Evolutionary conservation across 192 early-diverging fungal species (phyloP).

Genomic region (Thoreauomyces humboldtii): DNA sequence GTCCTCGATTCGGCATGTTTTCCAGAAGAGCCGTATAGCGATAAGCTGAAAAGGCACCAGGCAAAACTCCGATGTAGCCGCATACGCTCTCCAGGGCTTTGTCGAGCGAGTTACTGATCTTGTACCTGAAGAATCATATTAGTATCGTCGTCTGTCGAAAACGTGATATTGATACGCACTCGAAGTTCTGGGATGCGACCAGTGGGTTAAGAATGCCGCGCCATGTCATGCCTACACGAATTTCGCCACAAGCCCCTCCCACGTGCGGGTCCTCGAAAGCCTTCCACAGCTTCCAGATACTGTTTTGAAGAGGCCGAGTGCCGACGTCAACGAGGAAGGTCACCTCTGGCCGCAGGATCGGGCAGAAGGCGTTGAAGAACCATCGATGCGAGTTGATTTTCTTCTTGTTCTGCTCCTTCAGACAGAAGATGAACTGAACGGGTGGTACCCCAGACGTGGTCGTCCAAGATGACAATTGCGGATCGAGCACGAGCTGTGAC

Average conservation of each 20-base stretch:
- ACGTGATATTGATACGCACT: no score
- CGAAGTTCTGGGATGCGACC: constrained; percentile 80
- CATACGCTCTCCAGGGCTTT: constrained; percentile 85
- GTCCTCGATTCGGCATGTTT: constrained; percentile 51
- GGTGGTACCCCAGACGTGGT: constrained; percentile 57
- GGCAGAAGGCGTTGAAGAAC: constrained; percentile 70
- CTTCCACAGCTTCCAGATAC: constrained; percentile 73
- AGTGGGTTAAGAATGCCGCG: constrained; percentile 65
- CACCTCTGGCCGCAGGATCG: constrained; percentile 57
- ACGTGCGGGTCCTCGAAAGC: constrained; percentile 65
- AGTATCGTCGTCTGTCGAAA: no score
- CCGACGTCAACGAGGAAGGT: constrained; percentile 59
- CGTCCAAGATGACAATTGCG: constrained; percentile 62
- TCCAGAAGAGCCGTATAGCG: constrained; percentile 64
- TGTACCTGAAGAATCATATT: no score
- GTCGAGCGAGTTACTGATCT: constrained; percentile 59
- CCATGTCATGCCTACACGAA: constrained; percentile 58
- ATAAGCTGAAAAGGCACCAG: constrained; percentile 82
- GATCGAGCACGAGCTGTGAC: constrained; percentile 69
- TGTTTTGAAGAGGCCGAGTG: constrained; percentile 55
- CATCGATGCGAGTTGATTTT: constrained; percentile 68
- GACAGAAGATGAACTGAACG: constrained; percentile 71
- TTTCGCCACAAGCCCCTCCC: constrained; percentile 78
- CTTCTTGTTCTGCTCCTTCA: constrained; percentile 83
- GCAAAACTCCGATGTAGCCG: constrained; percentile 93